Conservation (phyloP, 2,329 filamentous ascomycete genomes). For the Penicillium sp. region DNA sequence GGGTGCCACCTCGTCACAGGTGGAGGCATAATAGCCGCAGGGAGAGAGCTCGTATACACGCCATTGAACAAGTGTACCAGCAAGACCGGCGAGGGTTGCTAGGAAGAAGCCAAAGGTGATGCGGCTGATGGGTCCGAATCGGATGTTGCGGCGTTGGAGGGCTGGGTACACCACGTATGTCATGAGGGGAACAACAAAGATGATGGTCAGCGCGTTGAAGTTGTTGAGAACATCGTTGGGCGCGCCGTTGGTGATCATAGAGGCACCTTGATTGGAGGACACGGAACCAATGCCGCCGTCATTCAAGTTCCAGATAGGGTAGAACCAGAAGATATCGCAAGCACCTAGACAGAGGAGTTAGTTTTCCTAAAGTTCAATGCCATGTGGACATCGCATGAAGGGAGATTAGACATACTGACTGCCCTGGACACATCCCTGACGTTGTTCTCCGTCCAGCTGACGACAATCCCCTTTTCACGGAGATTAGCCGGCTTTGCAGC, state of each 20-base stretch:
- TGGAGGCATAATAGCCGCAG: constrained; percentile 48
- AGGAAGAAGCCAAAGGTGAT: constrained; percentile 57
- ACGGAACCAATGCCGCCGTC: constrained; percentile 56
- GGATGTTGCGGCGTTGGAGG: constrained; percentile 47
- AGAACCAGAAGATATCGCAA: constrained; percentile 44
- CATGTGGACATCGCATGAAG: neutral
- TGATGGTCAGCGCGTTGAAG: constrained; percentile 57
- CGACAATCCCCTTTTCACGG: constrained; percentile 32
- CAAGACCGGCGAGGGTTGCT: constrained; percentile 51
- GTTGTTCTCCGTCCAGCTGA: constrained; percentile 40
- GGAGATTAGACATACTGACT: constrained; percentile 18
- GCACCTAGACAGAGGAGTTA: constrained; percentile 24
- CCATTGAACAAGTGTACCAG: constrained; percentile 47
- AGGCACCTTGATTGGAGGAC: constrained; percentile 53
- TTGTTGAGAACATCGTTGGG: constrained; percentile 57
- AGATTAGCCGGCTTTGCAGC: constrained; percentile 39
- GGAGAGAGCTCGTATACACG: constrained; percentile 53
- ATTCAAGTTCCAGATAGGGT: constrained; percentile 46
- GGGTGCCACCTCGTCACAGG: constrained; percentile 44
- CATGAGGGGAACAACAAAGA: constrained; percentile 52
- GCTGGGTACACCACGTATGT: constrained; percentile 55
- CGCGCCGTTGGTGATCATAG: constrained; percentile 54
- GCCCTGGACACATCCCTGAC: constrained; percentile 44
- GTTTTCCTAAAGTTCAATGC: too few species aligned
- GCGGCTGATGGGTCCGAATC: constrained; percentile 54